Base-by-base conservation (phyloP, 2,329 filamentous ascomycete genomes). In the Monilinia fructicola region DNA sequence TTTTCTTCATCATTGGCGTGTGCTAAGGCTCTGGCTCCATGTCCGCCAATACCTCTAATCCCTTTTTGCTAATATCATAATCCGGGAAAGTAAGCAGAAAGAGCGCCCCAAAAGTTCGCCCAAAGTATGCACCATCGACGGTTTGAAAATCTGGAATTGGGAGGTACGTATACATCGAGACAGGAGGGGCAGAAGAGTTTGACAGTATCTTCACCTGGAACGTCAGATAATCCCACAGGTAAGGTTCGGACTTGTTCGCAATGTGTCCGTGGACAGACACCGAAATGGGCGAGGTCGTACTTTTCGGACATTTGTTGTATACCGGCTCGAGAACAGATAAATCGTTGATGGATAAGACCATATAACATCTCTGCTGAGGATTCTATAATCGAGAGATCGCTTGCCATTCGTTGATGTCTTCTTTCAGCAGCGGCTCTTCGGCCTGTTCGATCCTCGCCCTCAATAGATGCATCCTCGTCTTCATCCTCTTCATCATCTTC, bases 301-400 rank as follows among this genome's bases (percentile, higher is more conserved):
- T 99, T 99, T 79, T 99, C 95, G 70, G 93, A 92, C 95, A 99
- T 99, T 78, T 97, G 93, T 80, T 98, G 94, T 74, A 99, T 98
- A 63, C 95, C 95, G 2, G 92, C 92, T 67, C 95, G 87, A 31
- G 93, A 97, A 75, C 93, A 98, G 80, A 99, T 98, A 79, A 97
- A 99, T 67, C 95, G 90, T 79, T 98, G 95, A 80, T 99, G 95
- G 78, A 99, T 99, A 68, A 99, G 86, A 52, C 95, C 95, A 80
- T 99, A 99, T 31, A 99, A 88, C 81, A 98, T 89, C 81, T 99
- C 95, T n/a, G 95, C 94, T 0, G 93, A 97, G 71, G 91, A 96
- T 81, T 99, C 95, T 75, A 99, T 97, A 71, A 97, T 90, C 68
- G 92, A 96, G 55, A 97, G 83, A 77, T 99, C 94, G 76, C 92